These are phyloP conservation scores for Pseudevernia furfuracea DNA, from an alignment of 495 filamentous ascomycete species.

Conservation along the genomic window DNA sequence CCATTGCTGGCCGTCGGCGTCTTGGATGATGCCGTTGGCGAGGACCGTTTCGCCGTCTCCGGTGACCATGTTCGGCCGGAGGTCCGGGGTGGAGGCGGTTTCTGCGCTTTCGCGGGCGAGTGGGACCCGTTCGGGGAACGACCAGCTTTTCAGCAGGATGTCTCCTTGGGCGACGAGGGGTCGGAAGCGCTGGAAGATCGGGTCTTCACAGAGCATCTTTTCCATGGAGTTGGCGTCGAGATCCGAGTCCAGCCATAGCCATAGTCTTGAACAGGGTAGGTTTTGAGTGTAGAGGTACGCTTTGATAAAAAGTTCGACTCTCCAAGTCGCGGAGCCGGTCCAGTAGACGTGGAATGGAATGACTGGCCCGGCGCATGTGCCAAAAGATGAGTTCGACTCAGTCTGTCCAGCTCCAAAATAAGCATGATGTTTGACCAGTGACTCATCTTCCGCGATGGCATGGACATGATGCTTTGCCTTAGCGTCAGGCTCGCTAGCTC, in stretches of 20 bases:
- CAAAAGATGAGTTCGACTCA: constrained; percentile 32
- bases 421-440: background rate
- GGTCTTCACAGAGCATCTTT: constrained; percentile 43
- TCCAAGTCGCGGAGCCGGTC: constrained; percentile 51
- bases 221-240: constrained; percentile 39
- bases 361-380: constrained; percentile 46
- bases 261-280: constrained; percentile 45
- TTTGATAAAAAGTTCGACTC: constrained; percentile 51
- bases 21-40: constrained; percentile 51
- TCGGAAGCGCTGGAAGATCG: constrained; percentile 44
- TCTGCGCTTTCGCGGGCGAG: constrained; percentile 29
- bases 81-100: background rate
- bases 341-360: constrained; percentile 52
- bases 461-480: background rate
- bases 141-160: constrained; percentile 45
- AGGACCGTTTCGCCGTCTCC: constrained; percentile 51
- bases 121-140: constrained; percentile 45
- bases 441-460: background rate
- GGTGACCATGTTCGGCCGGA: constrained; percentile 29
- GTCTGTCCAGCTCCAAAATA: constrained; percentile 3
- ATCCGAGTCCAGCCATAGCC: constrained; percentile 49
- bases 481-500: background rate
- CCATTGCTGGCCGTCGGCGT: constrained; percentile 37
- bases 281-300: constrained; percentile 51
- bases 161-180: constrained; percentile 48